These are phyloP conservation scores for Cryomyces antarcticus DNA, from an alignment of 495 filamentous ascomycete genomes.

Conservation along the genomic window DNA sequence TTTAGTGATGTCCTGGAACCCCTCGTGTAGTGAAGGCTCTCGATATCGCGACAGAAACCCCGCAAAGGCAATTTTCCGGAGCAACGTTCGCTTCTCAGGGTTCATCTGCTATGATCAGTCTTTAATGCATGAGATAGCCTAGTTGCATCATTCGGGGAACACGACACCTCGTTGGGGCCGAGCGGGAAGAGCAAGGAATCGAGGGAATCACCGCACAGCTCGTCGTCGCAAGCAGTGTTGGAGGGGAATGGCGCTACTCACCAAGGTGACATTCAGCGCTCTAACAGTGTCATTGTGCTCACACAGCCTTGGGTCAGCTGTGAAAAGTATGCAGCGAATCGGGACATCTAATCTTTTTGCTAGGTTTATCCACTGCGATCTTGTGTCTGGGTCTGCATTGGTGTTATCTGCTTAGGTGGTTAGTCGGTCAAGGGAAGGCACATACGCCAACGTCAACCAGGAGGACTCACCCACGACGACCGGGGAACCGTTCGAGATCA, in stretches of 20 bases:
- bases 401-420: conserved; percentile 53
- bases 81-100: conserved; percentile 51
- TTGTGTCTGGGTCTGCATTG: conserved; percentile 58
- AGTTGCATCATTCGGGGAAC: too few species aligned
- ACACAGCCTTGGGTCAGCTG: conserved; percentile 47
- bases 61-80: conserved; percentile 65
- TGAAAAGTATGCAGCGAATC: conserved; percentile 76
- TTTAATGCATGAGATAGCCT: not conserved
- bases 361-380: conserved; percentile 54
- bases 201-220: too few species aligned
- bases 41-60: conserved; percentile 49
- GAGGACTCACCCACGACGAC: conserved; percentile 51
- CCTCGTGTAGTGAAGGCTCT: conserved; percentile 52
- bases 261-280: conserved; percentile 38
- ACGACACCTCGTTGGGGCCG: too few species aligned
- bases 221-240: too few species aligned
- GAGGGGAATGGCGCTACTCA: too few species aligned
- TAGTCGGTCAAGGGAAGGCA: conserved; percentile 1
- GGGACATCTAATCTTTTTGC: conserved; percentile 49
- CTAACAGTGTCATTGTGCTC: conserved; percentile 80
- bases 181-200: too few species aligned
- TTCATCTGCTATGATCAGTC: conserved; percentile 34
- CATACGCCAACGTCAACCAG: conserved; percentile 1
- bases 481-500: conserved; percentile 40
- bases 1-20: conserved; percentile 59